Evolutionary conservation across 2,329 filamentous ascomycete species (phyloP).

Genomic region (Elsinoe perseae): DNA sequence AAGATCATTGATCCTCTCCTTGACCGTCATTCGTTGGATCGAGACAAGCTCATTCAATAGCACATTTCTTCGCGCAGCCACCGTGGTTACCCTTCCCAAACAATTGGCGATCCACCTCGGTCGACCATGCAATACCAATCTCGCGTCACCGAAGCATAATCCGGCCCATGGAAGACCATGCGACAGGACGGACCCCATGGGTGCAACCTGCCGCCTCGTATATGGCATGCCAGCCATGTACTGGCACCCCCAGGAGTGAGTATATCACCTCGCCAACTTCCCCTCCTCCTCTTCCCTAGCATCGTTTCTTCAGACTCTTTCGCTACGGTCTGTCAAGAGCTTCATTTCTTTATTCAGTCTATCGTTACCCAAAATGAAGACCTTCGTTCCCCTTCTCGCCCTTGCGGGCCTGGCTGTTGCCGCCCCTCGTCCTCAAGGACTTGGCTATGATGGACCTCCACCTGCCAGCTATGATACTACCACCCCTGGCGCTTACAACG

Average conservation of each 20-base stretch:
- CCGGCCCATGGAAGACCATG: not conserved
- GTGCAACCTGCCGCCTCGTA: constrained; percentile 12
- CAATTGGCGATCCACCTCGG: constrained; percentile 10
- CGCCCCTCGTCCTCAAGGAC: constrained; percentile 9
- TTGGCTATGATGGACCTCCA: not conserved
- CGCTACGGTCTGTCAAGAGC: constrained; percentile 15
- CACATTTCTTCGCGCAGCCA: constrained; percentile 7
- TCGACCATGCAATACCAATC: constrained; percentile 8
- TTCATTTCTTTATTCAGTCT: not conserved
- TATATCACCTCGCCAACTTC: constrained; percentile 13
- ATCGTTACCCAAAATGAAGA: constrained; percentile 7
- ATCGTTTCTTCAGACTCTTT: constrained; percentile 11
- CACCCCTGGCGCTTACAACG: not conserved
- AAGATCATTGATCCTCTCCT: constrained; percentile 12
- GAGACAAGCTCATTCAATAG: constrained; percentile 10
- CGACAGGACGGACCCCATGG: constrained; percentile 1
- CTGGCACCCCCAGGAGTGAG: not conserved
- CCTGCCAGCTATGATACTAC: not conserved
- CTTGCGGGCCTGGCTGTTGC: constrained; percentile 10
- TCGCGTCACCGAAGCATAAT: constrained; percentile 13
- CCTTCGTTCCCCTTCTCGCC: constrained; percentile 15
- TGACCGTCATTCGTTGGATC: constrained; percentile 9
- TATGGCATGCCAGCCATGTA: constrained; percentile 4
- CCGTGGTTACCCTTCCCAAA: constrained; percentile 3
- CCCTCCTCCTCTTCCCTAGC: not conserved